Evolutionary conservation across 1,284 basidiomycete genomes (phyloP).

Genomic region (Moesziomyces antarcticus): DNA sequence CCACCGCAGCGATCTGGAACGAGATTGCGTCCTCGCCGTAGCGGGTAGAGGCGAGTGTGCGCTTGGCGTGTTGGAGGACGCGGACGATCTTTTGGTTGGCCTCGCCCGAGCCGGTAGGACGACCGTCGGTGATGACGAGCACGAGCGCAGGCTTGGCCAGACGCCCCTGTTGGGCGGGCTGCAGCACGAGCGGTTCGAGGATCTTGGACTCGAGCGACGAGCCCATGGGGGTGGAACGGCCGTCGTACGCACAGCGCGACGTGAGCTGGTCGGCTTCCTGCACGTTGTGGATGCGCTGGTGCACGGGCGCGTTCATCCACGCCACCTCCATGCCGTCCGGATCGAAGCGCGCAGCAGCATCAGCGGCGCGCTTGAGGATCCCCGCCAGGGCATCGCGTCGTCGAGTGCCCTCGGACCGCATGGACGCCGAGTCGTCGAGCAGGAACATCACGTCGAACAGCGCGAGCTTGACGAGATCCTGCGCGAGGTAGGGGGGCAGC

Average conservation of each 20-base stretch:
- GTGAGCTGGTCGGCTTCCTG: slow-evolving; percentile 46
- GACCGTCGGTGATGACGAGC: slow-evolving; percentile 56
- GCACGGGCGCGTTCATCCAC: slow-evolving; percentile 50
- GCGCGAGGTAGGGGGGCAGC: slow-evolving; percentile 55
- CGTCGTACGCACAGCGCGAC: slow-evolving; percentile 42
- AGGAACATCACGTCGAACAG: slow-evolving; percentile 61
- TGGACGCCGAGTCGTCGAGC: slow-evolving; percentile 56
- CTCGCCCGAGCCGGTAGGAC: slow-evolving; percentile 52
- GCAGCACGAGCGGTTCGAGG: slow-evolving; percentile 40
- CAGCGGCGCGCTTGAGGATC: slow-evolving; percentile 52
- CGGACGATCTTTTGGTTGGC: slow-evolving; percentile 45
- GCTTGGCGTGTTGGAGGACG: slow-evolving; percentile 50
- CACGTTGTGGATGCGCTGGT: slow-evolving; percentile 41
- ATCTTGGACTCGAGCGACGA: slow-evolving; percentile 44
- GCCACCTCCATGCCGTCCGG: slow-evolving; percentile 56
- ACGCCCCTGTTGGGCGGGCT: slow-evolving; percentile 21
- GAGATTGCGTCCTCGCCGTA: slow-evolving; percentile 57
- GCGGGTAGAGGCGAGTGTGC: slow-evolving; percentile 15
- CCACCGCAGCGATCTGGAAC: slow-evolving; percentile 57
- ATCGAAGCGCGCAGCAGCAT: slow-evolving; percentile 56
- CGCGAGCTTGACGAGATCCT: slow-evolving; percentile 60
- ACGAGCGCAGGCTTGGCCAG: slow-evolving; percentile 51
- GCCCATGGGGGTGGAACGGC: slow-evolving; percentile 55
- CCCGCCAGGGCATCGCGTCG: slow-evolving; percentile 41
- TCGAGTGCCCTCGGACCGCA: slow-evolving; percentile 39